A percentile compares a stretch with the other conserved stretches of the same genome.
These are phyloP conservation scores for Saccharomycopsis capsularis DNA, from an alignment of 805 yeast genomes.

Conservation along the genomic window DNA sequence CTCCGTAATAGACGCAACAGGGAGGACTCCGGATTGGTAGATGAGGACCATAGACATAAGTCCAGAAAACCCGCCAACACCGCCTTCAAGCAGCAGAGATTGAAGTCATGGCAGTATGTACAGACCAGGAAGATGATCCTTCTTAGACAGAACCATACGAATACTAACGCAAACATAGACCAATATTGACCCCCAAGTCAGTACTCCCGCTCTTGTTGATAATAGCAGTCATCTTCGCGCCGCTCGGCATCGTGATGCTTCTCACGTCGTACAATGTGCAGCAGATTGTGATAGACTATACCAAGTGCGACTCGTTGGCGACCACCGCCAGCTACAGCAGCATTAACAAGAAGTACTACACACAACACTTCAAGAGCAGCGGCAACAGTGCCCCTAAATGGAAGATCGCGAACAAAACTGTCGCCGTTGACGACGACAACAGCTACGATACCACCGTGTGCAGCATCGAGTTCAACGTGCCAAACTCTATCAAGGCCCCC, in stretches of 20 bases:
- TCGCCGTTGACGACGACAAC: conserved; percentile 24
- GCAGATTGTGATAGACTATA: conserved; percentile 66
- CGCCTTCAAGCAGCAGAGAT: conserved; percentile 69
- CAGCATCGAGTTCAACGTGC: conserved; percentile 61
- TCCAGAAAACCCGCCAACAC: conserved; percentile 37
- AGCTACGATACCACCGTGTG: conserved; percentile 41
- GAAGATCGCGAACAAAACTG: conserved; percentile 37
- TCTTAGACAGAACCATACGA: not conserved
- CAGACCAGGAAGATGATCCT: not conserved
- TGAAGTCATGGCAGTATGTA: conserved; percentile 49
- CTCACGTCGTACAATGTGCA: conserved; percentile 71
- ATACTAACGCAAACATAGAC: conserved; percentile 30
- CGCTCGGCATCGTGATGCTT: conserved; percentile 81
- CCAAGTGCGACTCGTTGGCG: conserved; percentile 55
- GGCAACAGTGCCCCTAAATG: conserved; percentile 44
- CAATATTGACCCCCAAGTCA: conserved; percentile 84
- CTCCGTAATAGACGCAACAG: conserved; percentile 10
- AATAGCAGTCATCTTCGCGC: conserved; percentile 76
- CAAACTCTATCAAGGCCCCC: conserved; percentile 62
- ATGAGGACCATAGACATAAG: conserved; percentile 10
- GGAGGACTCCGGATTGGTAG: conserved; percentile 7
- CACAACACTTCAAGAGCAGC: conserved; percentile 50
- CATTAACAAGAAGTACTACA: conserved; percentile 54
- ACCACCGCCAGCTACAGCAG: conserved; percentile 33
- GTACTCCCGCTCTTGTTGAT: conserved; percentile 78